Evolutionary conservation across 2,329 filamentous ascomycete species (phyloP).

Genomic region (Arthrinium puccinioides): DNA sequence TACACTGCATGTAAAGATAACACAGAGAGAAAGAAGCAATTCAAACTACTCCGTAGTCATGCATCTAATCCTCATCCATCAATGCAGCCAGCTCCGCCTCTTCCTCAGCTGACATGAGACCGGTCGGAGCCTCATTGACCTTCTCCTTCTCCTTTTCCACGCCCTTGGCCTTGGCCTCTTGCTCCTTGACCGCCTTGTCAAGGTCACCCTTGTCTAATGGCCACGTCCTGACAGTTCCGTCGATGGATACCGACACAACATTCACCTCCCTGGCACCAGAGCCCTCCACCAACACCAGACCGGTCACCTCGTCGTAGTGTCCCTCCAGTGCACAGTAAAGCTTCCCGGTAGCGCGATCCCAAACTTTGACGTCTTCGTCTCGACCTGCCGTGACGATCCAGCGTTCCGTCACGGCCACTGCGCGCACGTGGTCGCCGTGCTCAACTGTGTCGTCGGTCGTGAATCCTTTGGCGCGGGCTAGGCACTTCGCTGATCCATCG

Average conservation of each 20-base stretch:
- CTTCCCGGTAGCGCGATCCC: slow-evolving; percentile 69
- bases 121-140: slow-evolving; percentile 35
- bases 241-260: slow-evolving; percentile 79
- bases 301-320: slow-evolving; percentile 91
- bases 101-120: slow-evolving; percentile 75
- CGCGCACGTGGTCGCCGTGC: slow-evolving; percentile 87
- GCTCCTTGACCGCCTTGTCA: slow-evolving; percentile 41
- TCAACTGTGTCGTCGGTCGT: slow-evolving; percentile 62
- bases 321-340: slow-evolving; percentile 69
- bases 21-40: too few species aligned
- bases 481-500: slow-evolving; percentile 79
- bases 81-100: slow-evolving; percentile 87
- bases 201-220: slow-evolving; percentile 55
- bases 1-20: too few species aligned
- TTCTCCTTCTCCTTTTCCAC: slow-evolving; percentile 43
- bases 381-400: slow-evolving; percentile 85
- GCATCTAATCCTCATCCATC: slow-evolving; percentile 75
- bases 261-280: slow-evolving; percentile 30
- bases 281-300: slow-evolving; percentile 55
- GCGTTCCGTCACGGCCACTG: slow-evolving; percentile 65
- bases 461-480: slow-evolving; percentile 63
- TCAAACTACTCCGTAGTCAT: too few species aligned
- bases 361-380: slow-evolving; percentile 87
- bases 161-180: slow-evolving; percentile 41
- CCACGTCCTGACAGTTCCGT: slow-evolving; percentile 84